Evolutionary conservation across 2,329 filamentous ascomycete genomes (phyloP).

Genomic region (Aspergillus floridensis): DNA sequence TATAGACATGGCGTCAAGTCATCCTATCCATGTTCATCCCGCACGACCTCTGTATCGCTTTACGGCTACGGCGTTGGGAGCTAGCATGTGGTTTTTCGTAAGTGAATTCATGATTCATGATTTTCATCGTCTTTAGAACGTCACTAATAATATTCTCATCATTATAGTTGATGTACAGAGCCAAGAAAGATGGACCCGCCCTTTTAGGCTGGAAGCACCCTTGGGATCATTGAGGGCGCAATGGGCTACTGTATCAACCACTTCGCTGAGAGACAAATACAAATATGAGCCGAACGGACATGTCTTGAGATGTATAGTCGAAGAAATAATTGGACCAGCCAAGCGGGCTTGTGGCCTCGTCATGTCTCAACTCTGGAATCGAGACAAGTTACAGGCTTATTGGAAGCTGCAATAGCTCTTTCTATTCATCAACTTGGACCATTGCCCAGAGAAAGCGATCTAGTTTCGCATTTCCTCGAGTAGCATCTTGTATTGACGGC

Average conservation of each 20-base stretch:
- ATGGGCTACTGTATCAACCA: slow-evolving; percentile 1
- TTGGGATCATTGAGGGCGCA: slow-evolving; percentile 74
- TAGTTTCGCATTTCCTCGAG: slow-evolving; percentile 59
- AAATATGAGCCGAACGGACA: not conserved
- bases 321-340: no score
- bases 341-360: no score
- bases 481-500: slow-evolving; percentile 86
- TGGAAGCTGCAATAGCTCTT: not conserved
- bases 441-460: not conserved
- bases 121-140: not conserved
- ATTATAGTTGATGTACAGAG: slow-evolving; percentile 86
- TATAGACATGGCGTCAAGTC: slow-evolving; percentile 41
- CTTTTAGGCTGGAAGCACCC: slow-evolving; percentile 93
- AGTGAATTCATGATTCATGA: slow-evolving; percentile 3
- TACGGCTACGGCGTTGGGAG: slow-evolving; percentile 80
- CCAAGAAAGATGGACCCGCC: slow-evolving; percentile 91
- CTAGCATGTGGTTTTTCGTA: slow-evolving; percentile 99
- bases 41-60: slow-evolving; percentile 74
- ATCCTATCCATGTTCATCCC: slow-evolving; percentile 55
- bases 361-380: not conserved
- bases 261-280: not conserved
- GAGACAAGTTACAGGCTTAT: not conserved
- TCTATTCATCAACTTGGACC: not conserved
- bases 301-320: not conserved
- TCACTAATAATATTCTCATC: not conserved